phyloP scores from a whole-genome alignment of 2,329 filamentous ascomycete species.

The Colletotrichum ledebouriae region DNA sequence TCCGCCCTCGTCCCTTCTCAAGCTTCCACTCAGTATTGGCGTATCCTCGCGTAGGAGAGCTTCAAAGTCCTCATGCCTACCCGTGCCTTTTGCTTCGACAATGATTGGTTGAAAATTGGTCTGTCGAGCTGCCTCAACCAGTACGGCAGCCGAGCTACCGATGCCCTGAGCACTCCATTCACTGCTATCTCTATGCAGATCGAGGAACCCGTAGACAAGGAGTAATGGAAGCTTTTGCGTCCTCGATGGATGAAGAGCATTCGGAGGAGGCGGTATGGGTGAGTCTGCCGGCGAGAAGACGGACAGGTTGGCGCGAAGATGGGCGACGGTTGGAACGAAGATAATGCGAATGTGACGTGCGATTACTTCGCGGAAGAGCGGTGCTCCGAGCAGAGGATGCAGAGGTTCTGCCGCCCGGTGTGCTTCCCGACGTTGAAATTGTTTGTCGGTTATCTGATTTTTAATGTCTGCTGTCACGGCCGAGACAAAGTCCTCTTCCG shows the following conservation, averaged over 20 bases:
- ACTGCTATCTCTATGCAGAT: slow-evolving; percentile 75
- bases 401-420: background rate
- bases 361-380: slow-evolving; percentile 76
- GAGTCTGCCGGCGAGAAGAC: slow-evolving; percentile 60
- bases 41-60: slow-evolving; percentile 64
- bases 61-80: slow-evolving; percentile 49
- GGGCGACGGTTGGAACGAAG: slow-evolving; percentile 82
- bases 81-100: slow-evolving; percentile 58
- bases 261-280: slow-evolving; percentile 54
- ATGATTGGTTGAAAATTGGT: slow-evolving; percentile 60
- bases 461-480: slow-evolving; percentile 64
- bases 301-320: slow-evolving; percentile 82
- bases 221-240: slow-evolving; percentile 58
- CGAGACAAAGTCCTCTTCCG: slow-evolving; percentile 73
- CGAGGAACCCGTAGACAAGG: slow-evolving; percentile 74
- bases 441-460: slow-evolving; percentile 14
- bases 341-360: slow-evolving; percentile 77
- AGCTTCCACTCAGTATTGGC: slow-evolving; percentile 72
- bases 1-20: slow-evolving; percentile 63
- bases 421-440: background rate
- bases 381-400: slow-evolving; percentile 66
- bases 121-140: slow-evolving; percentile 72
- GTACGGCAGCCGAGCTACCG: slow-evolving; percentile 69
- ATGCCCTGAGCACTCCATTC: slow-evolving; percentile 84
- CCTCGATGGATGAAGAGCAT: slow-evolving; percentile 31